Conservation (phyloP, 1,139 yeast genomes). For the Blastobotrys proliferans region DNA sequence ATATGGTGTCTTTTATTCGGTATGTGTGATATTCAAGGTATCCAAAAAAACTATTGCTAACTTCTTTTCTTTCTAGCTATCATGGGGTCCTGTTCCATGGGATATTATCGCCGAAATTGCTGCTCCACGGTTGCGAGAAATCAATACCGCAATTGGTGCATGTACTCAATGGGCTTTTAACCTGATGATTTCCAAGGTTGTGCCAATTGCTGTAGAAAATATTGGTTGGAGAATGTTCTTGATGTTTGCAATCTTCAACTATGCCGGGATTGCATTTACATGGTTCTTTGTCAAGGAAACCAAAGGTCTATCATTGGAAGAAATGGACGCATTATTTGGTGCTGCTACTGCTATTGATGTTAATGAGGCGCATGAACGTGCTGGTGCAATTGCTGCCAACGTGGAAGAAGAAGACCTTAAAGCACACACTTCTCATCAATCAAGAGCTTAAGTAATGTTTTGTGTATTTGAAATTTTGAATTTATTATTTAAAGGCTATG, state of each 20-base stretch:
- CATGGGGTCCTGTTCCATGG: slow-evolving; percentile 43
- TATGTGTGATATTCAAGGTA: slow-evolving; percentile 9
- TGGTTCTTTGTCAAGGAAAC: slow-evolving; percentile 61
- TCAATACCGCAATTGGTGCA: slow-evolving; percentile 51
- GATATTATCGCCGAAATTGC: slow-evolving; percentile 77
- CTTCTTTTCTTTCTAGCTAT: no score
- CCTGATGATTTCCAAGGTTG: slow-evolving; percentile 28
- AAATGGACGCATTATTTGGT: slow-evolving; percentile 53
- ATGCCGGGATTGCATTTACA: slow-evolving; percentile 33
- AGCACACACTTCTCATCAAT: slow-evolving; percentile 6
- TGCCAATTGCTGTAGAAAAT: slow-evolving; percentile 33
- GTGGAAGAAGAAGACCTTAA: slow-evolving; percentile 11
- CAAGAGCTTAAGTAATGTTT: not conserved
- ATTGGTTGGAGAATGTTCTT: slow-evolving; percentile 20
- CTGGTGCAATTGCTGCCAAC: slow-evolving; percentile 6
- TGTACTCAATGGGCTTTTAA: slow-evolving; percentile 49
- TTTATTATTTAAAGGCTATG: not conserved
- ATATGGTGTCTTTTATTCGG: no score
- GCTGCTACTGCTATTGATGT: slow-evolving; percentile 13
- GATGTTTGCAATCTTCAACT: slow-evolving; percentile 23
- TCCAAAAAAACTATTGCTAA: no score
- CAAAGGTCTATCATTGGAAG: slow-evolving; percentile 62
- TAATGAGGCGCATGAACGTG: slow-evolving; percentile 12
- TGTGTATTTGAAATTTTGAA: not conserved
- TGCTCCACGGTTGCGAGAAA: slow-evolving; percentile 41